These are phyloP conservation scores for Apiotrichum veenhuisii DNA, from an alignment of 1,284 basidiomycete genomes.

Conservation along the genomic window DNA sequence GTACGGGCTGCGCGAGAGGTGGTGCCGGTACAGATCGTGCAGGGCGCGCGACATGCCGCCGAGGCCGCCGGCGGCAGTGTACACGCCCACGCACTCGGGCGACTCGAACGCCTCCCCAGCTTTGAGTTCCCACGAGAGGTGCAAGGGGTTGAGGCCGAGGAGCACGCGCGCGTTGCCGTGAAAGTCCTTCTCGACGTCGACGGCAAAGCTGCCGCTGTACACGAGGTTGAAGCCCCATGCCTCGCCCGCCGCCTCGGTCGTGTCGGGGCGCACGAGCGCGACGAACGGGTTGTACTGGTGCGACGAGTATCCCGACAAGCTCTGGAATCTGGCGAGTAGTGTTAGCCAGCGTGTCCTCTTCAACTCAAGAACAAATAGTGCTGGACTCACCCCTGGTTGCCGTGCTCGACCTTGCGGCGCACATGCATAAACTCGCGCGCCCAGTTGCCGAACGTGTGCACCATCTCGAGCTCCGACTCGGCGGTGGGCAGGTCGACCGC, in stretches of 20 bases:
- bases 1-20: conserved; percentile 21
- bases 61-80: conserved; percentile 20
- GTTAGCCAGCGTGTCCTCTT: neutral
- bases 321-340: conserved; percentile 25
- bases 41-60: conserved; percentile 27
- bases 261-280: conserved; percentile 20
- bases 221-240: conserved; percentile 31
- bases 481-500: conserved; percentile 23
- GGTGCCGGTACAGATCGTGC: conserved; percentile 30
- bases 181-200: conserved; percentile 23
- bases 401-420: conserved; percentile 22
- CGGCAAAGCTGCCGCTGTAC: conserved; percentile 28
- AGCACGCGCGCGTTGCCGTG: conserved; percentile 21
- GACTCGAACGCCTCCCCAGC: conserved; percentile 27
- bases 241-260: conserved; percentile 24
- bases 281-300: conserved; percentile 37
- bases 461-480: conserved; percentile 24
- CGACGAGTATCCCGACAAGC: conserved; percentile 29
- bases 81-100: conserved; percentile 34
- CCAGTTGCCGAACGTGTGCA: conserved; percentile 31
- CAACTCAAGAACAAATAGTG: too few relatives aligned
- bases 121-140: conserved; percentile 25
- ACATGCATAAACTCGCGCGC: conserved; percentile 22
- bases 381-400: conserved; percentile 35
- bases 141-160: conserved; percentile 33